Evolutionary conservation across 371 early-diverging fungal species (phyloP).

Genomic region (Syncephalastrum sp.): DNA sequence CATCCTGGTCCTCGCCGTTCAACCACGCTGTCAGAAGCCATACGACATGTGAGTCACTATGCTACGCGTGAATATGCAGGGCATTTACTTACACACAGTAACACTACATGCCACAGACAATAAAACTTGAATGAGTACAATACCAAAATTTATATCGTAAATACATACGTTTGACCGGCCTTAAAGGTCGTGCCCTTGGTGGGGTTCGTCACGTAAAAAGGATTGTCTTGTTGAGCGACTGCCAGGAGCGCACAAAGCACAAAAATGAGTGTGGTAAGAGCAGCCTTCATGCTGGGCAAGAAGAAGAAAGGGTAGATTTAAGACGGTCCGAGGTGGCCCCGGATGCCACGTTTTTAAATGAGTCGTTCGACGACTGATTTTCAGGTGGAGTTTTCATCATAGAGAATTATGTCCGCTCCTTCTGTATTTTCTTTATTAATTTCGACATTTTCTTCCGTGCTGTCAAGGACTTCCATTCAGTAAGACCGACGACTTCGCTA

Average conservation of each 20-base stretch:
- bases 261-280: constrained; percentile 6
- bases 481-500: too few species aligned
- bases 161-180: constrained; percentile 10
- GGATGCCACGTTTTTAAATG: too few species aligned
- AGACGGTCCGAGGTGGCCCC: too few species aligned
- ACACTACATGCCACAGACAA: background rate
- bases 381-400: too few species aligned
- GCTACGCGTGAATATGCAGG: background rate
- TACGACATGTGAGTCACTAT: background rate
- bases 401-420: too few species aligned
- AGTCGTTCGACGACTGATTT: too few species aligned
- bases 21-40: constrained; percentile 3
- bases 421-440: too few species aligned
- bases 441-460: too few species aligned
- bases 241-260: constrained; percentile 5
- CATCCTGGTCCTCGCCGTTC: constrained; percentile 10
- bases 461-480: too few species aligned
- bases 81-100: constrained; percentile 1
- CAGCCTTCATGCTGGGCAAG: constrained; percentile 9
- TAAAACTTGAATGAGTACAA: background rate
- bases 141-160: background rate
- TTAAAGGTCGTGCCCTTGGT: constrained; percentile 6
- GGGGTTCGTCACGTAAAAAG: constrained; percentile 10
- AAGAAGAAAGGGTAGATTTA: too few species aligned
- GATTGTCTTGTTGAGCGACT: constrained; percentile 7